Evolutionary conservation across 164 flowering plant genomes (phyloP), one percentile per base, ranked within the genome.

Genomic region (Santalum album): DNA sequence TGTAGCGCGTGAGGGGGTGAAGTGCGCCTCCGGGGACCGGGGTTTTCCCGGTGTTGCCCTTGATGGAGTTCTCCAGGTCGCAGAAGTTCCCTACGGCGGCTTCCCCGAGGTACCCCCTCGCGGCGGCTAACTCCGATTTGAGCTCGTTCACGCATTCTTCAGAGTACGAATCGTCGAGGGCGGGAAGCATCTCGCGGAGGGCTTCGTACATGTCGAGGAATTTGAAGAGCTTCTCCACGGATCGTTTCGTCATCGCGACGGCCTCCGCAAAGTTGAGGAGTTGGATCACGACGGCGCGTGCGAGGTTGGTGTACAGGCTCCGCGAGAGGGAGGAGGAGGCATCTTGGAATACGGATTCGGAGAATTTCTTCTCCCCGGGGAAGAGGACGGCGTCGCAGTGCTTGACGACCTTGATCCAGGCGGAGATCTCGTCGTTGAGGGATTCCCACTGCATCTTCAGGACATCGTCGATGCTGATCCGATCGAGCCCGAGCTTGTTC

Each of bases 11-110:
- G 22, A 88, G 49, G 0, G 99, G 99, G 45, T 92, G 99, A 24
- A 89, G 87, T 0, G 87, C 88, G 0, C 98, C 98, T 7, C 82
- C 72, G 0, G 98, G 84, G 2, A 92, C 96, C 0, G 95, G 90
- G 0, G 78, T 81, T 39, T 63, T 76, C 1, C 75, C 78, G 0
- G 49, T 52, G 43, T 92, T 96, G 16, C 62, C 54, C 57, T 72
- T 76, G 61, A 92, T 85, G 0, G 90, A 78, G 61, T 69, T 78
- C 55, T 92, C 98, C 0, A 92, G 75, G 24, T 89, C 90, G 10
- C 62, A 62, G 67, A 92, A 89, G 12, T 79, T 86, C 35, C 55
- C 25, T 23, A 79, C 66, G 7, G 77, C 81, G 0, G 86, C 71
- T 27, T 84, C 91, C 0, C 82, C 96, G 1, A 88, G 53, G 25